Base-by-base conservation (phyloP, 768 basidiomycete species). In the Xanthoconium stramineum region DNA sequence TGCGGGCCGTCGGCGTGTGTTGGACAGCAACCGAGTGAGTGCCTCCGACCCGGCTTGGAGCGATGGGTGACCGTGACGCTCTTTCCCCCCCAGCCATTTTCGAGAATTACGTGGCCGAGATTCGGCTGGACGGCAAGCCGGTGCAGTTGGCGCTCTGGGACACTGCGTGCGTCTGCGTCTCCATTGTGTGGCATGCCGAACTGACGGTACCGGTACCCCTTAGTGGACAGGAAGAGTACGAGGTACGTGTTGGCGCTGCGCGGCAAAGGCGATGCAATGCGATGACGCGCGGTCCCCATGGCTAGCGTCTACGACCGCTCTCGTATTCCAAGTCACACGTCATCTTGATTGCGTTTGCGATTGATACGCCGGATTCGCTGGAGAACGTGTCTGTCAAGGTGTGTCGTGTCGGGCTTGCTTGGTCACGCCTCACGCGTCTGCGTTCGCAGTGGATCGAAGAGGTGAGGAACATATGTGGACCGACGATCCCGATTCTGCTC, bases 321-420 rank as follows among this genome's bases (percentile, higher is more conserved):
- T 97, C 94, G 46, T 98, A 98, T 75, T 94, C 94, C 51, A 93
- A 97, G 78, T 97, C 96, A 57, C 97, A 99, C 74, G 92, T 99
- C 66, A 97, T 99, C 69, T 84, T 99, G 61, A 98, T 99, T 68
- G 95, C 95, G 44, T 99, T 95, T 70, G 84, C 93, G 48, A 85
- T 98, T 65, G 96, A 98, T 74, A 94, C 94, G 37, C 94, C 93
- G 24, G 97, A 98, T 75, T 96, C 94, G 38, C 78, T 98, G 55
- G 95, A 98, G 62, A 98, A 98, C 76, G 96, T 98, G 20, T 81
- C 86, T 20, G 86, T 87, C 61, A 98, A 98, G 84, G 94, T 88
- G 66, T 53, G 76, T 1, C 19, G 10, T 32, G n/a, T 29, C 30
- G 6, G 3, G 1, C 5, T 33, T n/a, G 20, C 47, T n/a, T 19